Evolutionary conservation across 768 basidiomycete genomes (phyloP), one percentile per base, ranked within the genome.

Genomic region (Psilocybe subaeruginosa): DNA sequence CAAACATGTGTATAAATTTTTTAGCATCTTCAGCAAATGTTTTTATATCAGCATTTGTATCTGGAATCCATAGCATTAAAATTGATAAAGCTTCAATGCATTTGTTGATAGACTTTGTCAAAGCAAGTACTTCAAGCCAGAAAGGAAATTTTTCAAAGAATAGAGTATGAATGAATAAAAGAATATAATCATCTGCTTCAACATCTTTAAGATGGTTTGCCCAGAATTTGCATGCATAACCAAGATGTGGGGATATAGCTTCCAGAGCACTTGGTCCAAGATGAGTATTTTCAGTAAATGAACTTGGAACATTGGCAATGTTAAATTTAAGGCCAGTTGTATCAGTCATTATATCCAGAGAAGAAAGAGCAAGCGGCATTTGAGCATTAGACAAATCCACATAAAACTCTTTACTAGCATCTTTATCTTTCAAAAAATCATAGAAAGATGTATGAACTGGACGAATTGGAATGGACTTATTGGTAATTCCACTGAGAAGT

Each of bases 111-210:
- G 67, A 39, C 29, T 64, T 68, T 8, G 67, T 50, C 12, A 76
- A 56, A 50, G 70, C 73, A 43, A 77, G 56, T 2, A 70, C 73
- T 55, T 77, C 76, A 30, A 77, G 52, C 76, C 75, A 76, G 51
- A 63, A 74, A 9, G 76, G 58, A 8, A 75, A 49, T 41, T 63
- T 62, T 8, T 66, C 56, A n/a, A 69, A 29, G 29, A 77, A 49
- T 31, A 76, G 58, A 3, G 54, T 43, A 51, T 66, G 59, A 29
- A 76, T 27, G 43, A 64, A 55, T 16, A 56, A n/a, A 0, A 66
- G 31, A 1, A 72, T 27, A 3, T 41, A 12, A 1, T 31, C 4
- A 23, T 60, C 27, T 39, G 52, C 46, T 1, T 51, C 23, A 7
- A 60, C 49, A 9, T 49, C 55, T 2, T 41, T 19, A 8, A 76